Conservation (phyloP, 2,329 filamentous ascomycete genomes). For the Pleurostoma richardsiae region DNA sequence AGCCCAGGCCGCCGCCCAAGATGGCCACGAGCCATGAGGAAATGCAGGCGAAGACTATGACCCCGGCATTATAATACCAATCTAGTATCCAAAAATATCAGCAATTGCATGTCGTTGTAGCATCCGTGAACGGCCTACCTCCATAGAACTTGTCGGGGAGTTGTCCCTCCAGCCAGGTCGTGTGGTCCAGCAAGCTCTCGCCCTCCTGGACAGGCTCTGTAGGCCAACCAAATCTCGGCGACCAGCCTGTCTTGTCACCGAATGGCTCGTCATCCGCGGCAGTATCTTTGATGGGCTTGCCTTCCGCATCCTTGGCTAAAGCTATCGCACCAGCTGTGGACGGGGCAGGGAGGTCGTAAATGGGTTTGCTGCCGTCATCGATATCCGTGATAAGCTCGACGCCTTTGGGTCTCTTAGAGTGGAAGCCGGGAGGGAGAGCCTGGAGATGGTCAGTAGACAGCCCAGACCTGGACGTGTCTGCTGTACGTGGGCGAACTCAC, state of each 20-base stretch:
- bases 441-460: slow-evolving; percentile 23
- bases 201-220: slow-evolving; percentile 49
- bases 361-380: slow-evolving; percentile 62
- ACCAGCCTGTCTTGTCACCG: slow-evolving; percentile 72
- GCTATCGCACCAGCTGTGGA: slow-evolving; percentile 65
- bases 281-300: slow-evolving; percentile 28
- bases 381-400: slow-evolving; percentile 74
- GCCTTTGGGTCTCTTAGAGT: slow-evolving; percentile 56
- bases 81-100: slow-evolving; percentile 43
- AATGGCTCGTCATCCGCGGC: slow-evolving; percentile 45
- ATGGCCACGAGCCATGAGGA: slow-evolving; percentile 85
- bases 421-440: slow-evolving; percentile 61
- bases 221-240: slow-evolving; percentile 74
- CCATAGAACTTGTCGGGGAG: slow-evolving; percentile 89
- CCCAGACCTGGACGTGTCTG: neutral
- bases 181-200: slow-evolving; percentile 76
- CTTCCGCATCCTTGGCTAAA: slow-evolving; percentile 41
- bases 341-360: slow-evolving; percentile 74
- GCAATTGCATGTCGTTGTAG: neutral
- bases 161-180: slow-evolving; percentile 79
- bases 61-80: slow-evolving; percentile 96
- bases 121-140: slow-evolving; percentile 41
- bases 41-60: slow-evolving; percentile 90
- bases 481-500: slow-evolving; percentile 45
- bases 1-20: slow-evolving; percentile 84